Conservation (phyloP, 164 flowering plant genomes). For the Pachysandra terminalis region DNA sequence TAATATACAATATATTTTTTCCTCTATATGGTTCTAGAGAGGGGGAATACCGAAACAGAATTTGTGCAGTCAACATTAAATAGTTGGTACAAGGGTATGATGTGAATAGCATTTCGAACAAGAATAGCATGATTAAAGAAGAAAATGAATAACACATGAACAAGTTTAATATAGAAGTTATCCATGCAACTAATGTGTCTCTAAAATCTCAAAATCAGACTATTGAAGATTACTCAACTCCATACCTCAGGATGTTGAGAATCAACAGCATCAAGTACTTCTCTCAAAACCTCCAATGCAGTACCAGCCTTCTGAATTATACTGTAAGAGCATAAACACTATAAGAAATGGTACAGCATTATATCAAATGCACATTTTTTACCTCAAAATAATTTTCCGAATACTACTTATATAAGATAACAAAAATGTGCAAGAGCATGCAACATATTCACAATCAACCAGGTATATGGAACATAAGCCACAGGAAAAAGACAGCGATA, state of each 20-base stretch:
- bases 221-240: not conserved
- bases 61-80: too few relatives aligned
- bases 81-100: too few relatives aligned
- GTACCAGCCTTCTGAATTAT: conserved; percentile 77
- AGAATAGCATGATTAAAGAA: too few relatives aligned
- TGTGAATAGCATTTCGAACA: too few relatives aligned
- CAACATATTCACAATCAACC: not conserved
- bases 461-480: not conserved
- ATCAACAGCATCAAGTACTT: conserved; percentile 80
- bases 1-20: too few relatives aligned
- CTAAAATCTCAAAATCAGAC: not conserved
- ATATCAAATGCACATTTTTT: not conserved
- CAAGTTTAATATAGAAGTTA: too few relatives aligned
- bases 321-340: conserved; percentile 36
- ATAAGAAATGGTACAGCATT: not conserved
- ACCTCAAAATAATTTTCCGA: not conserved
- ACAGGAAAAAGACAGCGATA: not conserved
- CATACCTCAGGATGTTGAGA: conserved; percentile 76
- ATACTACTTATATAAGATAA: not conserved
- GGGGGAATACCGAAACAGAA: too few relatives aligned
- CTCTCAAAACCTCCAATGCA: conserved; percentile 81
- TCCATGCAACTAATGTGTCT: too few relatives aligned
- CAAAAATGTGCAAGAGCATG: not conserved
- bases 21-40: too few relatives aligned
- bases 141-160: too few relatives aligned